Base-by-base conservation (phyloP, 371 early-diverging fungal genomes). In the Polyrhizophydium stewartii region DNA sequence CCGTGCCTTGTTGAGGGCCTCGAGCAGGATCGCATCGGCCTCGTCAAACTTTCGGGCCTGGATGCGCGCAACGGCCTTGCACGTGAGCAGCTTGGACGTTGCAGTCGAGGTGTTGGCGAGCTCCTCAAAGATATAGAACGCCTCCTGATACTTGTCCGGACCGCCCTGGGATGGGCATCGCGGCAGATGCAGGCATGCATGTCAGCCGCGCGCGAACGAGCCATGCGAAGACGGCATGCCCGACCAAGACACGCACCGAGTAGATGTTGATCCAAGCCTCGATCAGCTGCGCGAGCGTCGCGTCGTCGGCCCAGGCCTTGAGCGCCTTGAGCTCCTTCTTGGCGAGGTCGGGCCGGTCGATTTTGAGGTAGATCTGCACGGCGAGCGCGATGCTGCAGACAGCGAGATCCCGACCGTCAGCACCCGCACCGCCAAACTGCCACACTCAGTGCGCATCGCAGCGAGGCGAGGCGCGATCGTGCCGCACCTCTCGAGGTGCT, bases 61-160 rank as follows among this genome's bases (percentile, higher is more conserved):
- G 69, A 97, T 82, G 43, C 89, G 83, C 55, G 88, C 84, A 17
- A 91, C 91, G 2, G 98, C 98, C 71, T 89, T 89, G 5, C 91
- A 85, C 32, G 84, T 87, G 37, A 94, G 71, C 30, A 96, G 80
- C 59, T 89, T 88, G 27, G 74, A 58, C n/a, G 89, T 84, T 3
- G 81, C 81, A 25, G 87, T 73, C 52, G 73, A 78, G 0, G 92
- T 87, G 55, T 90, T 88, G 19, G 87, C 92, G 59, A 96, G 85
- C 65, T 96, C 98, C 67, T 96, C 94, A 64, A 90, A 96, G 51
- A 92, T 91, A 75, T 94, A 96, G 60, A 84, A 90, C 1, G 96
- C 90, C 72, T 93, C 92, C 68, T 89, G 90, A 61, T 85, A 86
- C 60, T 91, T 91, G 21, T 77, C 70, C 9, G 85, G 80, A 1